Evolutionary conservation across 768 basidiomycete genomes (phyloP), one percentile per base, ranked within the genome.

Genomic region (Agrocybe pediades): DNA sequence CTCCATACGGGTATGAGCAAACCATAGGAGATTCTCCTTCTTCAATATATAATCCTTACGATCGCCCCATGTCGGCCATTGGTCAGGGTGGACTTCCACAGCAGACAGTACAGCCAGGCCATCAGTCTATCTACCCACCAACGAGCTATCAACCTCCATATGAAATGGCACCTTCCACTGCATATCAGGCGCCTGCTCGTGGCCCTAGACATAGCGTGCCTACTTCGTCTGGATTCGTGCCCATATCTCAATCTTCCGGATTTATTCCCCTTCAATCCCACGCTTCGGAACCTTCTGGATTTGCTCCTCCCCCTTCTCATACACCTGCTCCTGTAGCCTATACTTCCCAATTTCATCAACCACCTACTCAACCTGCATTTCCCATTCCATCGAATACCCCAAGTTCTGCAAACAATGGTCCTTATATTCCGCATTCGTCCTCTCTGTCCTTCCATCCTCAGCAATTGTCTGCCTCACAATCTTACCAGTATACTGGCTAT

Each of bases 201-300:
- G 82, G 81, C 27, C 82, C 87, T 11, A 77, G 89, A 48, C 84
- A 87, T 59, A 90, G 85, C 59, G 71, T 88, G 54, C 87, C 88
- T 17, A 62, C 80, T 6, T 84, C 88, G 0, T 87, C 88, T 9
- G 88, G 89, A 11, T 92, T 90, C 61, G 71, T 82, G 49, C 84
- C 88, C 33, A 63, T 87, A 41, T 65, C 76, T 23, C 76, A 68
- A 33, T 62, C 75, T 11, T 68, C 77, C 6, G 66, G 70, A 45
- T 79, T 77, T 58, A 60, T 60, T 13, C 52, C 70, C 17, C 51
- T 72, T 46, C 54, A 72, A 19, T 65, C 75, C 9, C 74, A 76
- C 56, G 63, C 70, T 9, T 67, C 71, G 19, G 72, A 72, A 30
- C 64, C 72, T 21, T 64, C 69, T 47, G 65, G 70, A 20, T 73